Evolutionary conservation across 306 rosid species (phyloP).

Genomic region (Sindora glabra): DNA sequence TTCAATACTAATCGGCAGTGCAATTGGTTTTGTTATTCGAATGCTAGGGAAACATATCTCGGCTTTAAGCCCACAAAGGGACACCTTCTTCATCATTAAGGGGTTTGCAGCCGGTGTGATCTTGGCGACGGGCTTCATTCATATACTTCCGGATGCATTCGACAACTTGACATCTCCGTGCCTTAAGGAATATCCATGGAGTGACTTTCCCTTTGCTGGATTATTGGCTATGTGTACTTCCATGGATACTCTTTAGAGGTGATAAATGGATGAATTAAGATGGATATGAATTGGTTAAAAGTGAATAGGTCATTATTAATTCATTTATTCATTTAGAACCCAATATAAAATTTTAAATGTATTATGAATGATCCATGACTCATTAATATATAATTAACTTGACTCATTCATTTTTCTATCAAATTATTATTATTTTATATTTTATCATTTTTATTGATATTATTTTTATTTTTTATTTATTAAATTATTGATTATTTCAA

Average conservation of each 20-base stretch:
- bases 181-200: too few species aligned
- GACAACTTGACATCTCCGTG: background rate
- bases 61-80: background rate
- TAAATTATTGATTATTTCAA: too few species aligned
- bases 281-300: too few species aligned
- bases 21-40: background rate
- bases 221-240: conserved; percentile 41
- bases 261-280: too few species aligned
- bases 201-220: background rate
- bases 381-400: conserved; percentile 45
- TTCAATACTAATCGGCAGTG: background rate
- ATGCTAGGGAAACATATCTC: background rate
- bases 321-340: too few species aligned
- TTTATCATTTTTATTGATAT: too few species aligned
- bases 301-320: too few species aligned
- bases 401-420: too few species aligned
- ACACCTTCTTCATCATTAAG: background rate
- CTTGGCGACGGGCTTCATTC: conserved; percentile 31
- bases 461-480: too few species aligned
- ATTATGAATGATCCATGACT: conserved; percentile 40
- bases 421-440: too few species aligned
- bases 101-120: background rate
- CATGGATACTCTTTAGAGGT: conserved; percentile 30
- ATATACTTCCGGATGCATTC: background rate
- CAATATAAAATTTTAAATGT: too few species aligned